Evolutionary conservation across 192 early-diverging fungal species (phyloP).

Genomic region (Coemansia sp.): DNA sequence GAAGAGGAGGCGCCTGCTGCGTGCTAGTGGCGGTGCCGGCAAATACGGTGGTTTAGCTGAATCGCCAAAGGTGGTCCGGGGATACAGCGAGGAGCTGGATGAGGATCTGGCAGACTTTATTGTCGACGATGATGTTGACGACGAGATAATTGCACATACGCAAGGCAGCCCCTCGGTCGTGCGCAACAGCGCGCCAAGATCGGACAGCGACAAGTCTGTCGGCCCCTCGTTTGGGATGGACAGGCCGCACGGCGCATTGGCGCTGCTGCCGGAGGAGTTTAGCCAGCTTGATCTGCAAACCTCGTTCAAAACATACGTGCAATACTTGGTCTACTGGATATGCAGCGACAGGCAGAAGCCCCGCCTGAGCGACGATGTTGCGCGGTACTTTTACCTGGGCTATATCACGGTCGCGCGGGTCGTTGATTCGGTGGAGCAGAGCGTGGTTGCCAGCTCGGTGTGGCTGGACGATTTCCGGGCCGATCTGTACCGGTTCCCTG

Average conservation of each 20-base stretch:
- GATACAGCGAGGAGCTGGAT: conserved; percentile 30
- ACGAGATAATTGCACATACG: not conserved
- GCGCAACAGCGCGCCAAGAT: not conserved
- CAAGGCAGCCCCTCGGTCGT: not conserved
- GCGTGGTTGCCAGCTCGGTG: conserved; percentile 40
- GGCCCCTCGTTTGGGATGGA: conserved; percentile 8
- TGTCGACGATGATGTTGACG: conserved; percentile 32
- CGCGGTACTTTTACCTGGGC: conserved; percentile 41
- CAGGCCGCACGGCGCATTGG: conserved; percentile 4
- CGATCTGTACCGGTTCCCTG: conserved; percentile 27
- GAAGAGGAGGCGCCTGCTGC: conserved; percentile 2
- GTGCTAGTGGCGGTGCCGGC: not conserved
- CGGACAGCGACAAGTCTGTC: conserved; percentile 1
- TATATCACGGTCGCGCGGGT: conserved; percentile 37
- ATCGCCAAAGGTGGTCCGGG: not conserved
- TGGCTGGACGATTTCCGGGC: conserved; percentile 35
- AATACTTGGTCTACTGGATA: conserved; percentile 51
- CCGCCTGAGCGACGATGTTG: conserved; percentile 9
- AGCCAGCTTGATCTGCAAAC: conserved; percentile 38
- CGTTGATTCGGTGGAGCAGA: conserved; percentile 45
- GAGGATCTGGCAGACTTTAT: conserved; percentile 46
- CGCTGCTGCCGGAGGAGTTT: conserved; percentile 41
- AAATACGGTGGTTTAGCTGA: not conserved
- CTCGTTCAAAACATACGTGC: conserved; percentile 45
- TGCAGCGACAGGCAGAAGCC: conserved; percentile 23